Conservation (phyloP, 2,329 filamentous ascomycete species). For the Ophiostoma piceae region DNA sequence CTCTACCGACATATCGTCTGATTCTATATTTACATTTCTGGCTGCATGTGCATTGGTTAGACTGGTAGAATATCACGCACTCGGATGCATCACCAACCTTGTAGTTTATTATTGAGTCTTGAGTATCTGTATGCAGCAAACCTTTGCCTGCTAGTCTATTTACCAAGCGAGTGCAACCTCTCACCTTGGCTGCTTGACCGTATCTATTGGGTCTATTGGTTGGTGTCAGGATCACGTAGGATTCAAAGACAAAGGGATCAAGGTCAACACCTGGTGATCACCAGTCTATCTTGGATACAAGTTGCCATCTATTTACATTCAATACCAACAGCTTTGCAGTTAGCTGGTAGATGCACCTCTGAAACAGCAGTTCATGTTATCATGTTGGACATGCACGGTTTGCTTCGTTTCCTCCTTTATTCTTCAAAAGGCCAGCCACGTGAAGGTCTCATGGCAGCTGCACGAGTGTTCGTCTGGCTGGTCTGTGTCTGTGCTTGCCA, state of each 20-base stretch:
- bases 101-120: not conserved
- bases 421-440: no score
- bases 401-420: not conserved
- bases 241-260: not conserved
- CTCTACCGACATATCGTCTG: not conserved
- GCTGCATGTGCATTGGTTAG: not conserved
- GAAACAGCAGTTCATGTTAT: not conserved
- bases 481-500: not conserved
- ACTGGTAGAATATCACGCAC: not conserved
- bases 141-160: not conserved
- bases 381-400: no score
- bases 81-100: not conserved
- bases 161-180: not conserved
- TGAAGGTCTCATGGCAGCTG: not conserved
- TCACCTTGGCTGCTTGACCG: not conserved
- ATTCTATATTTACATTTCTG: not conserved
- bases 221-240: not conserved
- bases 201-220: no score
- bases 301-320: not conserved
- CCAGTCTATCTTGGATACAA: no score
- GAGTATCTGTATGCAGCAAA: no score
- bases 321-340: not conserved
- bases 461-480: not conserved
- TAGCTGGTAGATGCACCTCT: not conserved
- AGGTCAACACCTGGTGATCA: not conserved